Conservation (phyloP, 176 grass and related monocot genomes). For the Juncus effusus region DNA sequence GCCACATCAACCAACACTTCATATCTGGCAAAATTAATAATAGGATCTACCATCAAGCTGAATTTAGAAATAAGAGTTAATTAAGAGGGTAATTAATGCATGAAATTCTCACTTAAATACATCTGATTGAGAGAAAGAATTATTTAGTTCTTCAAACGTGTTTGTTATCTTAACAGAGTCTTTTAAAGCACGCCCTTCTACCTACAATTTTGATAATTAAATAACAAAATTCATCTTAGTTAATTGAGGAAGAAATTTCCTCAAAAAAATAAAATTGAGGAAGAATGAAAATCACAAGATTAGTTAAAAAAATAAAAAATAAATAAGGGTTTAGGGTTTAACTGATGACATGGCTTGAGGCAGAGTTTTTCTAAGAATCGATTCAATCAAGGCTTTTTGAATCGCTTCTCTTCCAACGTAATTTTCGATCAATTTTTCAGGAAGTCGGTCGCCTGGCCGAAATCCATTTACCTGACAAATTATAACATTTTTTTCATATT, state of each 20-base stretch:
- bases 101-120: conserved; percentile 57
- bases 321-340: neutral
- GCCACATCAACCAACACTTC: conserved; percentile 73
- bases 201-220: conserved; percentile 42
- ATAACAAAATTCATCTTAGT: conserved; percentile 2
- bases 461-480: conserved; percentile 82
- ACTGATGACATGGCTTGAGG: conserved; percentile 83
- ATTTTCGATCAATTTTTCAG: conserved; percentile 76
- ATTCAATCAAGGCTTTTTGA: conserved; percentile 65
- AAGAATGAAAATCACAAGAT: neutral
- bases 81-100: neutral
- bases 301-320: conserved; percentile 8
- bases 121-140: conserved; percentile 58
- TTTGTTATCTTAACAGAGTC: conserved; percentile 82
- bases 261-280: conserved; percentile 18
- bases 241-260: conserved; percentile 15
- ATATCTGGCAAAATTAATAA: conserved; percentile 50
- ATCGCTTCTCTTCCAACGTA: conserved; percentile 64
- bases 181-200: conserved; percentile 86
- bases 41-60: conserved; percentile 15
- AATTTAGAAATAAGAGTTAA: neutral
- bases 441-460: conserved; percentile 63
- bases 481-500: conserved; percentile 13
- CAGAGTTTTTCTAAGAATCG: conserved; percentile 83
- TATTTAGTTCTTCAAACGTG: conserved; percentile 65